Evolutionary conservation across 1,139 yeast species (phyloP).

Genomic region (Nakaseomyces bracarensis): DNA sequence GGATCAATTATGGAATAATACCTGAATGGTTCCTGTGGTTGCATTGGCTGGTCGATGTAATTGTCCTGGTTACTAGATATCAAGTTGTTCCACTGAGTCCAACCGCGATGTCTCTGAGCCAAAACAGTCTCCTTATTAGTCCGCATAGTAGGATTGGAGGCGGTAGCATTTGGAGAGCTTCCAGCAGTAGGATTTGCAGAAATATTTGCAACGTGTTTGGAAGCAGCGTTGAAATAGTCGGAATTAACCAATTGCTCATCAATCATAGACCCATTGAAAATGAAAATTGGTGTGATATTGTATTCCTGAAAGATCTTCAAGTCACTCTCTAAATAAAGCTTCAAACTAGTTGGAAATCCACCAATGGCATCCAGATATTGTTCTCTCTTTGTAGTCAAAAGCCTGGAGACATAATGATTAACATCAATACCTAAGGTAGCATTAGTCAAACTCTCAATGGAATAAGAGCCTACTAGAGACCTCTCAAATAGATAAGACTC

Average conservation of each 20-base stretch:
- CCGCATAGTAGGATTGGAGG: conserved; percentile 14
- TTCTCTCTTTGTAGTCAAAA: conserved; percentile 58
- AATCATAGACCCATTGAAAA: conserved; percentile 49
- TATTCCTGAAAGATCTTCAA: conserved; percentile 51
- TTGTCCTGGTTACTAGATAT: conserved; percentile 20
- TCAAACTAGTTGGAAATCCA: conserved; percentile 66
- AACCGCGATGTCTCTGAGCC: conserved; percentile 31
- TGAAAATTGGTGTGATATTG: conserved; percentile 67
- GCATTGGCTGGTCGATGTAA: conserved; percentile 34
- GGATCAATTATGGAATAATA: conserved; percentile 27
- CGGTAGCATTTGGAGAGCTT: not conserved
- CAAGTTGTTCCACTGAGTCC: conserved; percentile 32
- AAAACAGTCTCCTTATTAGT: conserved; percentile 20
- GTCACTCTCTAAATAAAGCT: conserved; percentile 52
- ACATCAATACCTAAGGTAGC: conserved; percentile 80
- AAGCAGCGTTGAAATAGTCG: conserved; percentile 21
- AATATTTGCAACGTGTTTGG: conserved; percentile 19
- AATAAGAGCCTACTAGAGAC: conserved; percentile 51
- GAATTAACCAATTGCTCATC: conserved; percentile 27
- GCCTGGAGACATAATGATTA: conserved; percentile 61
- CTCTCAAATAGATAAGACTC: conserved; percentile 68
- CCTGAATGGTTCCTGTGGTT: conserved; percentile 32
- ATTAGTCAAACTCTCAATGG: conserved; percentile 58
- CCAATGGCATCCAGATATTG: conserved; percentile 73
- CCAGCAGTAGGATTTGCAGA: conserved; percentile 8